Base-by-base conservation (phyloP, 768 basidiomycete genomes). In the Hirschioporus abietinus region DNA sequence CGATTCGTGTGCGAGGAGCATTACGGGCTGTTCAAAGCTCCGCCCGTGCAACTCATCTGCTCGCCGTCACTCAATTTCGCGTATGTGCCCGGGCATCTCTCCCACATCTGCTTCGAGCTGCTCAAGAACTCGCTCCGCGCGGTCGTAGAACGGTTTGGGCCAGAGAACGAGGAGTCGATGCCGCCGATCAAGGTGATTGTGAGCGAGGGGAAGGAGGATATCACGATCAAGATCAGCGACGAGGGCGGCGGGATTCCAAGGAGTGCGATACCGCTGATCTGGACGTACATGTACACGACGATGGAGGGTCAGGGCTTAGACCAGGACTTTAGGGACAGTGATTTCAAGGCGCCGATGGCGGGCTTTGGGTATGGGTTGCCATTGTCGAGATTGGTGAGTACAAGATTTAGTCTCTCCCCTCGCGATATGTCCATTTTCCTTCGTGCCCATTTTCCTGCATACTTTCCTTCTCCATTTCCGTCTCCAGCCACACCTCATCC, bases 241-340 rank as follows among this genome's bases (percentile, higher is more conserved):
- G 96, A 99, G 76, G 96, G 96, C 2, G 96, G 96, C 0, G 95
- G 96, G 0, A 99, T 99, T 66, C 86, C 94, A 26, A 77, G 94
- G 78, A 90, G 83, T 68, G 93, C 93, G 0, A 90, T 99, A 18
- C 94, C 95, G 8, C 83, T 96, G 60, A 96, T 99, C 64, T 99
- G 97, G 97, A 99, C 96, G 66, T 99, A 95, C 76, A 96, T 97
- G 93, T 94, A 94, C 71, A 94, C 93, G 63, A 94, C 90, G 15
- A 91, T 92, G 92, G 80, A 80, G 60, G 82, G 84, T 15, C 85
- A 89, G 76, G 84, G 82, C 18, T 84, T 92, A 60, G 90, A 89
- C 69, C 86, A 89, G 76, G 86, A 93, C 69, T 92, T 95, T 71
- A 85, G 89, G 69, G 89, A 86, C 59, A 89, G 86, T 65, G 95